Base-by-base conservation (phyloP, 129 eudicot species). In the Dittrichia graveolens region DNA sequence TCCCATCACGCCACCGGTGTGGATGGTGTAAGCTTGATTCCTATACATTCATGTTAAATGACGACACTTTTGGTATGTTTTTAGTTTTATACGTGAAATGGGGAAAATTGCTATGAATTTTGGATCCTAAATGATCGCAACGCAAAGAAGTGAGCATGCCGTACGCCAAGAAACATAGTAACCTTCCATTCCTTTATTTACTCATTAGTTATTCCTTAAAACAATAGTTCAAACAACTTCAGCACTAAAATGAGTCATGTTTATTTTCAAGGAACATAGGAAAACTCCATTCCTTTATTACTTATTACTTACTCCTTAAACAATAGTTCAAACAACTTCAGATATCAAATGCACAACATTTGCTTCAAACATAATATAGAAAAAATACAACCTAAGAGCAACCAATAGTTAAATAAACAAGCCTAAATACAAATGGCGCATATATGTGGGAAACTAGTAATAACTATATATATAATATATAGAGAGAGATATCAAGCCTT, bases 401-500 rank as follows among this genome's bases (percentile, higher is more conserved):
- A 74, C 66, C 56, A n/a, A 6, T 11, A 61, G 3, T 42, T 12
- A 45, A 45, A 6, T 47, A 77, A 76, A 68, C 59, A 44, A 74
- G 45, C 35, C 45, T 54, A 65, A 53, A 37, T 72, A 71, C 62
- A 65, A 40, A 2, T 24, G 15, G 35, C 40, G 34, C 39, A 40
- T 18, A 39, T 44, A 64, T 40, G 39, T 10, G 19, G 42, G 44
- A 50, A 5, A 57, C 46, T 38, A 61, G 56, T 15, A 57, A 45
- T 16, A 2, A 58, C 31, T 38, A 41, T 16, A 38, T 43, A 11
- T 1, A 64, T 42, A 18, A 74, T 38, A 63, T 14, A n/a, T n/a
- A n/a, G n/a, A n/a, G n/a, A 42, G 15, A 71, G 42, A 15, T 53
- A 54, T 82, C 78, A 86, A 44, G 60, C 61, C 61, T 65, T 81